A percentile compares a stretch with the other conserved stretches of the same genome.
phyloP scores from a whole-genome alignment of 78 protist species.

The Polysphondylium violaceum region DNA sequence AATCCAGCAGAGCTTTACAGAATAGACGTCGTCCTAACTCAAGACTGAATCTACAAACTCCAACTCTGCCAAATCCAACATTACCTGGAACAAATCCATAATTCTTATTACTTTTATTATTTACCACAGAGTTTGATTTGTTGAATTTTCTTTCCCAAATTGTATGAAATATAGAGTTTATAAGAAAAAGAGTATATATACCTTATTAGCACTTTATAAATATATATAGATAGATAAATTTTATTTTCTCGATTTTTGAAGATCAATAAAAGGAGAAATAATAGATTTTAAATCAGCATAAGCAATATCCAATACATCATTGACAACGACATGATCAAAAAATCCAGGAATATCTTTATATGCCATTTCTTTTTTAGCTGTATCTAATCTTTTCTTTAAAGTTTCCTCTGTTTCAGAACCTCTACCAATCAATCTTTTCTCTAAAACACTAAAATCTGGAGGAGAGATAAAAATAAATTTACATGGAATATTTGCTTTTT shows the following conservation, averaged over 20 bases:
- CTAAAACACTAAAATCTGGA: constrained; percentile 87
- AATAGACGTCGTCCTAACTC: no score
- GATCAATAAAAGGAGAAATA: constrained; percentile 21
- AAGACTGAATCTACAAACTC: no score
- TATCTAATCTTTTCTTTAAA: constrained; percentile 83
- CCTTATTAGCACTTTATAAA: no score
- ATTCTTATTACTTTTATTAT: no score
- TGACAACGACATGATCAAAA: constrained; percentile 83
- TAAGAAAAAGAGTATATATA: no score
- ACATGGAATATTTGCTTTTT: constrained; percentile 58
- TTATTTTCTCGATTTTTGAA: constrained; percentile 33
- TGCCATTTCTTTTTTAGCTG: constrained; percentile 86
- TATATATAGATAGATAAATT: no score
- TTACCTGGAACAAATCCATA: no score
- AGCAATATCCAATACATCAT: constrained; percentile 88
- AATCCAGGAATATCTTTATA: constrained; percentile 71
- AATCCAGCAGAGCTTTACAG: no score
- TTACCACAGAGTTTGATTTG: no score
- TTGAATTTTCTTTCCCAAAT: no score
- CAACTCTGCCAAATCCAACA: no score
- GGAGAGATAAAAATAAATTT: constrained; percentile 87
- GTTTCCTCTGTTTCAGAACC: constrained; percentile 93
- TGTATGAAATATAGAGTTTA: no score
- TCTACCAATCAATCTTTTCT: constrained; percentile 84
- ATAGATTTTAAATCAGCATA: constrained; percentile 71